Conservation (phyloP, 1,284 basidiomycete species). For the Agroathelia rolfsii region DNA sequence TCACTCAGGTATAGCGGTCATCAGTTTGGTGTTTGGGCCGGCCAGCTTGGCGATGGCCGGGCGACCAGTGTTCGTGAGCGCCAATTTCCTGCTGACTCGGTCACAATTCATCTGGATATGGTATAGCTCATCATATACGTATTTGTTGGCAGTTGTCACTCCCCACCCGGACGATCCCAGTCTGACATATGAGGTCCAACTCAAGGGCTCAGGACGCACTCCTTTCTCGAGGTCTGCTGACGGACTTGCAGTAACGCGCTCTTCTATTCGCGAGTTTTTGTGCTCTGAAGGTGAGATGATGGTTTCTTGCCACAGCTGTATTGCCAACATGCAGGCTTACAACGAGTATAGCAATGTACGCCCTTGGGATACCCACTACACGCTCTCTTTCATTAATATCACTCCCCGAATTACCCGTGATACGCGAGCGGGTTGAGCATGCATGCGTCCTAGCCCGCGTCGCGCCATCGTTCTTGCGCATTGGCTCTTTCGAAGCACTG, state of each 20-base stretch:
- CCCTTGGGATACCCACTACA: conserved; percentile 81
- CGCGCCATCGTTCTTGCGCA: conserved; percentile 85
- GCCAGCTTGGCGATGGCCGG: conserved; percentile 94
- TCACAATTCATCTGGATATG: background rate
- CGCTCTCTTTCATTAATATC: conserved; percentile 78
- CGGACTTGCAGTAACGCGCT: conserved; percentile 86
- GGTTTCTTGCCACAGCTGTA: background rate
- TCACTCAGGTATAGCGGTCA: conserved; percentile 82
- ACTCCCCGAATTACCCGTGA: conserved; percentile 67
- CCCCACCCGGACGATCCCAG: conserved; percentile 51
- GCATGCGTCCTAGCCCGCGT: conserved; percentile 79
- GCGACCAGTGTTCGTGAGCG: conserved; percentile 77
- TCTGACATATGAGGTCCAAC: conserved; percentile 73
- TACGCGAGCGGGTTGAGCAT: conserved; percentile 71
- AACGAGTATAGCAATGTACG: conserved; percentile 63
- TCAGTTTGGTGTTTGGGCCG: conserved; percentile 91
- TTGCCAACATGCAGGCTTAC: background rate
- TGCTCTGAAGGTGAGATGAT: conserved; percentile 75
- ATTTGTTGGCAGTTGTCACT: conserved; percentile 53
- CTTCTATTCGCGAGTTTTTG: conserved; percentile 87
- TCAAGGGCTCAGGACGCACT: conserved; percentile 91
- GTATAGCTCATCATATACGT: conserved; percentile 8
- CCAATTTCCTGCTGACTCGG: background rate
- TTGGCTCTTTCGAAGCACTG: conserved; percentile 86
- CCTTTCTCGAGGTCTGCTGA: conserved; percentile 90